Percentiles rank a stretch among this genome's conserved stretches.
Evolutionary conservation across 2,329 filamentous ascomycete species (phyloP).

Genomic region (Fusarium nurragi): DNA sequence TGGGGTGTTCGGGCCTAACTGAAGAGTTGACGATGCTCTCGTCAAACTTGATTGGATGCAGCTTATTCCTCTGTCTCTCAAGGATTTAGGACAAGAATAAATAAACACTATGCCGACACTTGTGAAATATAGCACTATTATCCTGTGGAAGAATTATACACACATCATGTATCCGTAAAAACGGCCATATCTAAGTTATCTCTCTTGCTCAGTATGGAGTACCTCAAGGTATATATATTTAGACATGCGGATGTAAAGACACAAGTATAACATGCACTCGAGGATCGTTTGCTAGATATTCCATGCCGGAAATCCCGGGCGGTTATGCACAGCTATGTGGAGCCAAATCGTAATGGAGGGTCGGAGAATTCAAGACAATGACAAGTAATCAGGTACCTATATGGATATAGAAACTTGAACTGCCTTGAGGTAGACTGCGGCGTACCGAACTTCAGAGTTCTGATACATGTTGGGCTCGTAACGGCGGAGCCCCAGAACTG

Average conservation of each 20-base stretch:
- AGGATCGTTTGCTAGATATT: neutral
- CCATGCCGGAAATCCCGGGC: too few relatives aligned
- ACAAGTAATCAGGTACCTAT: too few relatives aligned
- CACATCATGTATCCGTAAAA: too few relatives aligned
- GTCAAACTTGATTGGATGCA: conserved; percentile 6
- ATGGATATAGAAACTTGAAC: neutral
- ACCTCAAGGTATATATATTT: neutral
- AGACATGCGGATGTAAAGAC: too few relatives aligned
- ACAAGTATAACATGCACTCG: neutral
- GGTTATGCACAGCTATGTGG: neutral
- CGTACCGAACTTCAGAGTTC: neutral
- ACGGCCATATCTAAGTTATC: neutral
- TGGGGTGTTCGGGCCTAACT: neutral
- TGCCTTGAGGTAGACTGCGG: neutral
- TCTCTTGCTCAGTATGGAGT: too few relatives aligned
- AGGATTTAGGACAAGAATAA: too few relatives aligned
- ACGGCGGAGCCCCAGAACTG: conserved; percentile 16
- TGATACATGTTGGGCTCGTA: conserved; percentile 3
- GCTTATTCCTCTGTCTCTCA: too few relatives aligned
- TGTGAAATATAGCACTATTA: neutral
- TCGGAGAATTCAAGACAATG: conserved; percentile 8
- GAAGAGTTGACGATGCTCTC: conserved; percentile 4
- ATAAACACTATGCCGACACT: too few relatives aligned
- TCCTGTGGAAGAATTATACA: neutral
- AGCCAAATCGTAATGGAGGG: neutral